Conservation (phyloP, 306 rosid genomes). For the Adenanthera pavonina region DNA sequence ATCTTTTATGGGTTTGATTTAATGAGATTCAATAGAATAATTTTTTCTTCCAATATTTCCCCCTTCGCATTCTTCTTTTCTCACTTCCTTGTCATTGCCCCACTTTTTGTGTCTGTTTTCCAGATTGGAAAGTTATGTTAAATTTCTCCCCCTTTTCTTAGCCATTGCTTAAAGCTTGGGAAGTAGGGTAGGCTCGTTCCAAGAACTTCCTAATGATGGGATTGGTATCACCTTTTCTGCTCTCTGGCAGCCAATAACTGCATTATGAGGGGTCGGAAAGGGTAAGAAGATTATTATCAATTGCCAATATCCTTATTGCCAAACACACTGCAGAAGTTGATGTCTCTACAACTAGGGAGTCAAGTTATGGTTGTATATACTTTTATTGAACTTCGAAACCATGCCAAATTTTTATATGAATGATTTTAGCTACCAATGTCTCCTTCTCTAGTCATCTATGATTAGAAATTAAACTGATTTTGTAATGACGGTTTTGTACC, state of each 20-base stretch:
- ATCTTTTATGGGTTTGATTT: no score
- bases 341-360: neutral
- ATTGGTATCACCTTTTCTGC: conserved; percentile 98
- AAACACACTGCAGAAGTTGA: neutral
- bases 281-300: conserved; percentile 42
- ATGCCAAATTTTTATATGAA: neutral
- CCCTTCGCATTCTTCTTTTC: no score
- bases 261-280: conserved; percentile 91
- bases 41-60: no score
- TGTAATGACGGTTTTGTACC: neutral
- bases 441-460: neutral
- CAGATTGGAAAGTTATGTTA: no score
- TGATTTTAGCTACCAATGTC: neutral
- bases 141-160: no score
- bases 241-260: conserved; percentile 98
- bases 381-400: neutral
- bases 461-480: neutral
- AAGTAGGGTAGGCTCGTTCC: conserved; percentile 94
- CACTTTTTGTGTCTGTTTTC: no score
- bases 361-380: neutral
- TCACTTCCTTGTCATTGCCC: no score
- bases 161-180: conserved; percentile 79
- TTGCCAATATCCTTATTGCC: neutral
- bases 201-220: conserved; percentile 99
- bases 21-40: no score